These are phyloP conservation scores for Globisporangium emineosum DNA, from an alignment of 352 stramenopile genomes.

Conservation along the genomic window DNA sequence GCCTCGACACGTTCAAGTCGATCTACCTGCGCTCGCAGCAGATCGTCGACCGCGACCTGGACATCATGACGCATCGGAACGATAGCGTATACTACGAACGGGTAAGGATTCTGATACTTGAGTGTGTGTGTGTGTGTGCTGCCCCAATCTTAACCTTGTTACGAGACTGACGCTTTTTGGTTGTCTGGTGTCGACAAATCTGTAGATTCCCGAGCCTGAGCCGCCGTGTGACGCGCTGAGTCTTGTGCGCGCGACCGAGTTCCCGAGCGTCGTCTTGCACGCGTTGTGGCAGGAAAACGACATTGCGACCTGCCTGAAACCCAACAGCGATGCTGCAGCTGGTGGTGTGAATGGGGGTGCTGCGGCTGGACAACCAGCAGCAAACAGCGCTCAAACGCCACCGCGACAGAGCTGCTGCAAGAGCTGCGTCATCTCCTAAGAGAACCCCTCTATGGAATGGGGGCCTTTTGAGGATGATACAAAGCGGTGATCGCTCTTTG, in stretches of 20 bases:
- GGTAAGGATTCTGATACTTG: slow-evolving; percentile 24
- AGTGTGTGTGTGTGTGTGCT: neutral
- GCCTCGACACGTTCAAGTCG: slow-evolving; percentile 30
- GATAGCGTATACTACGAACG: slow-evolving; percentile 69
- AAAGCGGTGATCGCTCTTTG: too few relatives aligned
- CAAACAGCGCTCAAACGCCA: slow-evolving; percentile 2
- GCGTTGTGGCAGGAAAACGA: slow-evolving; percentile 47
- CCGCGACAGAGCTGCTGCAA: slow-evolving; percentile 34
- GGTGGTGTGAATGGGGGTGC: neutral
- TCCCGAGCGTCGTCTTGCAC: slow-evolving; percentile 30
- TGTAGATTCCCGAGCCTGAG: slow-evolving; percentile 50
- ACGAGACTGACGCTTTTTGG: neutral
- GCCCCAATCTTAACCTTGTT: neutral
- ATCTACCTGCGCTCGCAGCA: slow-evolving; percentile 57
- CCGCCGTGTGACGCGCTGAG: slow-evolving; percentile 35
- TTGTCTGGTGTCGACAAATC: neutral
- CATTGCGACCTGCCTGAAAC: slow-evolving; percentile 43
- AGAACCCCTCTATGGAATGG: too few relatives aligned
- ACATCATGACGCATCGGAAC: slow-evolving; percentile 69
- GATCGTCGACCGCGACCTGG: slow-evolving; percentile 62
- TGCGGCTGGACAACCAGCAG: neutral
- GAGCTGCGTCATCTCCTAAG: slow-evolving; percentile 41
- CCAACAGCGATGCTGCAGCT: neutral
- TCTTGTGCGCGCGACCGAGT: slow-evolving; percentile 43
- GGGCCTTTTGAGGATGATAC: too few relatives aligned